Evolutionary conservation across 352 stramenopile genomes (phyloP).

Genomic region (Phytopythium oedochilum): DNA sequence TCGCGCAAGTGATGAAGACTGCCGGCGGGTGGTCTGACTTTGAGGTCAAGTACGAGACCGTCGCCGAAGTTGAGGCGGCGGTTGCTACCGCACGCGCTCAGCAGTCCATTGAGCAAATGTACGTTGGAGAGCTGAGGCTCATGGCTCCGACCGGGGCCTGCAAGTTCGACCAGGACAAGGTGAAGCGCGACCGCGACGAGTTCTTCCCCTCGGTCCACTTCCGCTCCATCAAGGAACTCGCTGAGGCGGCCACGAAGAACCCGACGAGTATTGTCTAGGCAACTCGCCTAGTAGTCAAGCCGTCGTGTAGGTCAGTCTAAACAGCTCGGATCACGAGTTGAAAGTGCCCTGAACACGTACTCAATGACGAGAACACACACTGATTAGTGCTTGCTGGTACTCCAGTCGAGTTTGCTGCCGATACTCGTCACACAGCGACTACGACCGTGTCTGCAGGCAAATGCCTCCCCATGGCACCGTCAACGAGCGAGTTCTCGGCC

Average conservation of each 20-base stretch:
- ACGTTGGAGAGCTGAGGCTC: conserved; percentile 7
- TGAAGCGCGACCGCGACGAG: conserved; percentile 11
- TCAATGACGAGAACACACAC: too few relatives aligned
- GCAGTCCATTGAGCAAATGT: too few relatives aligned
- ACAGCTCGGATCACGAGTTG: too few relatives aligned
- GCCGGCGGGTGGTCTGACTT: conserved; percentile 2
- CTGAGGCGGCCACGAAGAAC: conserved; percentile 5
- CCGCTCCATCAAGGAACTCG: conserved; percentile 10
- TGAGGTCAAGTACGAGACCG: conserved; percentile 6
- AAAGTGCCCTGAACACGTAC: too few relatives aligned
- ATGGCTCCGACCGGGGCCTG: conserved; percentile 3
- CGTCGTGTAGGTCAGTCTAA: too few relatives aligned
- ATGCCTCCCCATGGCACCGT: background rate
- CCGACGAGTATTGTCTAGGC: background rate
- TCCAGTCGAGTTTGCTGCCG: too few relatives aligned
- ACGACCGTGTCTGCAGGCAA: too few relatives aligned
- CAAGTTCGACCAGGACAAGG: conserved; percentile 12
- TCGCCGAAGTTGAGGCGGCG: conserved; percentile 2
- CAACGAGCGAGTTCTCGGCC: background rate
- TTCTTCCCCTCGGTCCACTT: conserved; percentile 15
- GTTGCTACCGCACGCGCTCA: background rate
- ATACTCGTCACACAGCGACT: too few relatives aligned
- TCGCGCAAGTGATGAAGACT: conserved; percentile 8
- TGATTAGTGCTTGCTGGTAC: too few relatives aligned
- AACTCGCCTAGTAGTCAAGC: too few relatives aligned